Evolutionary conservation across 176 grass and related monocot species (phyloP), one percentile per base, ranked within the genome.

Genomic region (Pontederia paniculata): DNA sequence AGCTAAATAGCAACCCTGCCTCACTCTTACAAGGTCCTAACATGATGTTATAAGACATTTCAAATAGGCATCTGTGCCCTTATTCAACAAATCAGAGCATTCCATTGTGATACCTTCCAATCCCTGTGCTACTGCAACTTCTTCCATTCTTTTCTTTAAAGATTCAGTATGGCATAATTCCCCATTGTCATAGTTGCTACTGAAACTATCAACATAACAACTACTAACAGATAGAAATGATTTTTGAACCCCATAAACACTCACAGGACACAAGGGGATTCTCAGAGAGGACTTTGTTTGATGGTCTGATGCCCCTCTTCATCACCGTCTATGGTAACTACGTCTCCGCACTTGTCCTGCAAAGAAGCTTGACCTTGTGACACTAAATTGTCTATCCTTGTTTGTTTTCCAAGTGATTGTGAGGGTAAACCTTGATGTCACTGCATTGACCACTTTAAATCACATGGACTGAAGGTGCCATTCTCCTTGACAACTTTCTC

Each of bases 31-130:
- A 54, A 90, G 64, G 18, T 78, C 62, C 62, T 60, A 48, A 76
- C 72, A 85, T 23, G 82, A 84, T 50, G 71, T 70, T 63, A 97
- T 90, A 54, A 90, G 69, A 28, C 79, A 68, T 70, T 83, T 97
- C 63, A 90, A 59, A 49, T 90, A 87, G 23, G 75, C 51, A 76
- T 84, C 86, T 28, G 84, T 11, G 42, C 82, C 70, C 44, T 76
- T 87, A 81, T 97, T 83, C 64, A 97, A 84, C 47, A 90, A 52
- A 78, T 84, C 70, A 43, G 86, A 73, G 68, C 83, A 97, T 25
- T 84, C 82, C 48, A 80, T 17, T 18, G 76, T 69, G 12, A 90
- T 79, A 44, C 70, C 77, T 80, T 72, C 80, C 66, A 90, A 76
- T 17, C 91, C 86, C 44, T 81, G 54, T 28, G 70, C 54, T 69